phyloP scores from a whole-genome alignment of 2,329 filamentous ascomycete species.

The Clarireedia paspali region DNA sequence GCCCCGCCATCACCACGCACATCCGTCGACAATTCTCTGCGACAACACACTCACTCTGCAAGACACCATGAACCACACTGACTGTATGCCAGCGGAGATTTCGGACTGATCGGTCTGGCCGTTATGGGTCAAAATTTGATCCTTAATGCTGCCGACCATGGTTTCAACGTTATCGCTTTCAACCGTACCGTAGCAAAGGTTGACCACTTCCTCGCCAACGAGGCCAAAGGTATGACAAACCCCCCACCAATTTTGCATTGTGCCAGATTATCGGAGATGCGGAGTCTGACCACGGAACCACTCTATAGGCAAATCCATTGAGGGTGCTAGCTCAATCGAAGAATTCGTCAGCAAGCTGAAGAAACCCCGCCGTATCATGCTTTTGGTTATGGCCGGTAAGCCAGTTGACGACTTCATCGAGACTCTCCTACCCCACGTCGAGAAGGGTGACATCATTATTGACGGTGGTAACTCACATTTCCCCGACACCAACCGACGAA shows the following conservation, averaged over 20 bases:
- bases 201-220: constrained; percentile 84
- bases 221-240: constrained; percentile 61
- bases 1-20: constrained; percentile 2
- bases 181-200: constrained; percentile 99
- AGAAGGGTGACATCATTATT: constrained; percentile 94
- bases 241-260: not conserved
- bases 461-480: constrained; percentile 99
- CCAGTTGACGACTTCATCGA: constrained; percentile 99
- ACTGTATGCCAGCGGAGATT: constrained; percentile 48
- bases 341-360: constrained; percentile 97
- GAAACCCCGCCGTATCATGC: constrained; percentile 93
- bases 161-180: constrained; percentile 96
- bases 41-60: not conserved
- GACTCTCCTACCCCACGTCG: constrained; percentile 75
- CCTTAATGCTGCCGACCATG: constrained; percentile 81
- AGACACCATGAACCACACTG: constrained; percentile 3
- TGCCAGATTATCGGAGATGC: not conserved
- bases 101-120: constrained; percentile 87
- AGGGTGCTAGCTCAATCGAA: constrained; percentile 87
- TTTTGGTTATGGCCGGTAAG: constrained; percentile 97
- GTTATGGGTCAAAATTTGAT: constrained; percentile 89
- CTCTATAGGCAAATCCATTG: constrained; percentile 71
- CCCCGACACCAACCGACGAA: constrained; percentile 97
- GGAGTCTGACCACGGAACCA: constrained; percentile 8
- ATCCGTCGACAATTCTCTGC: too few relatives aligned